Conservation (phyloP, 1,139 yeast genomes). For the Lodderomyces jiufengensis region DNA sequence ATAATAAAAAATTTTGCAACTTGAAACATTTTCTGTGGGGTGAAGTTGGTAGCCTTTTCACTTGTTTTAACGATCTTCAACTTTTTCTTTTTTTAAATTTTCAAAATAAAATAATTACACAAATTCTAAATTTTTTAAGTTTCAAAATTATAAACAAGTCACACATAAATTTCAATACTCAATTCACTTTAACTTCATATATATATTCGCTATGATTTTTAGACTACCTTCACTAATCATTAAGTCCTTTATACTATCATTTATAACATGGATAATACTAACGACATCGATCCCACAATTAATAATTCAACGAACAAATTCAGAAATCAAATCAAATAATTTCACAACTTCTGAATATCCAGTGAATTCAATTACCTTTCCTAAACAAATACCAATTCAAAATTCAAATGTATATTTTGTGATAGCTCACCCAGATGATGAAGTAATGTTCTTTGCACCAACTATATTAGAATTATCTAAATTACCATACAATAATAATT, state of each 20-base stretch:
- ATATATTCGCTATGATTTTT: no score
- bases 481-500: constrained; percentile 43
- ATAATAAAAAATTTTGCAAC: no score
- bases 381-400: constrained; percentile 30
- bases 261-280: constrained; percentile 36
- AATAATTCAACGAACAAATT: constrained; percentile 26
- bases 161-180: constrained; percentile 4
- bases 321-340: constrained; percentile 24
- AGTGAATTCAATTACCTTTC: constrained; percentile 36
- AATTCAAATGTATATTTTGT: constrained; percentile 48
- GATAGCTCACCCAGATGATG: constrained; percentile 98
- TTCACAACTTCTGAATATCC: constrained; percentile 28
- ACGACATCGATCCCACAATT: constrained; percentile 42
- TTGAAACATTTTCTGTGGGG: no score
- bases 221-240: constrained; percentile 18
- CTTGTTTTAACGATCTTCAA: background rate
- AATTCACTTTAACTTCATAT: background rate
- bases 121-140: no score
- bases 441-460: constrained; percentile 96
- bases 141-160: no score
- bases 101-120: no score
- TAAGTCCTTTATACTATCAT: constrained; percentile 20
- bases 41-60: no score
- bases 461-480: constrained; percentile 55
- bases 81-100: no score